These are phyloP conservation scores for Termitomyces sp. DNA, from an alignment of 768 basidiomycete genomes.

Conservation along the genomic window DNA sequence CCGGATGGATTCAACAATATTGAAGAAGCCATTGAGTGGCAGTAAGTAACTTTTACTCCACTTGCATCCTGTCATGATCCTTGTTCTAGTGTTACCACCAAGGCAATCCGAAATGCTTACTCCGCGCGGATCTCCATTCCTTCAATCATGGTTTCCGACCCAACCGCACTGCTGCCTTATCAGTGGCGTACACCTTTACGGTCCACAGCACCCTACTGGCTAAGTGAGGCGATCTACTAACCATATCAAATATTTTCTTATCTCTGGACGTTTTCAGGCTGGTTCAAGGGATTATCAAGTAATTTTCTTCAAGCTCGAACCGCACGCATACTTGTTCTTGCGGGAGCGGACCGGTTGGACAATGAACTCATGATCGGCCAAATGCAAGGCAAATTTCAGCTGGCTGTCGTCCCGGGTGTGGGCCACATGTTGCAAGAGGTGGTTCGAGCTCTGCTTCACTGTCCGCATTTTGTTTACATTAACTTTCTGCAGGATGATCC, in stretches of 20 bases:
- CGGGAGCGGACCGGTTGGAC: constrained; percentile 91
- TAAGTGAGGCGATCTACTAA: constrained; percentile 47
- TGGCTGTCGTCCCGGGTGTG: constrained; percentile 80
- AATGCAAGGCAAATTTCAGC: constrained; percentile 96
- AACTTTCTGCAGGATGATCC: constrained; percentile 77
- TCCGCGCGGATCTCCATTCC: constrained; percentile 93
- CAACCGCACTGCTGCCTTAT: constrained; percentile 38
- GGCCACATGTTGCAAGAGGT: constrained; percentile 97
- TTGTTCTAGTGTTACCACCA: constrained; percentile 61
- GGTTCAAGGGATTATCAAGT: constrained; percentile 84
- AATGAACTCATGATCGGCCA: constrained; percentile 94
- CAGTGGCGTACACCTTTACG: constrained; percentile 84
- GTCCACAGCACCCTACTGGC: constrained; percentile 88
- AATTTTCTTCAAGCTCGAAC: constrained; percentile 75
- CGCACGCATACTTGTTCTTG: constrained; percentile 85
- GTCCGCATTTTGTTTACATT: not conserved
- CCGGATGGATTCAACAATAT: constrained; percentile 82
- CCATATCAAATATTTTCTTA: not conserved
- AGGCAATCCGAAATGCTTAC: constrained; percentile 73
- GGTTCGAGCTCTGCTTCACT: constrained; percentile 18
- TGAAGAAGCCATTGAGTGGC: constrained; percentile 92
- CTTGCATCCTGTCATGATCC: constrained; percentile 1
- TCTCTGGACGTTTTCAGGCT: constrained; percentile 47
- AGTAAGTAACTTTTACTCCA: constrained; percentile 54
- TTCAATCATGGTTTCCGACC: constrained; percentile 56